Evolutionary conservation across 352 stramenopile genomes (phyloP).

Genomic region (Achlya hypogyna): DNA sequence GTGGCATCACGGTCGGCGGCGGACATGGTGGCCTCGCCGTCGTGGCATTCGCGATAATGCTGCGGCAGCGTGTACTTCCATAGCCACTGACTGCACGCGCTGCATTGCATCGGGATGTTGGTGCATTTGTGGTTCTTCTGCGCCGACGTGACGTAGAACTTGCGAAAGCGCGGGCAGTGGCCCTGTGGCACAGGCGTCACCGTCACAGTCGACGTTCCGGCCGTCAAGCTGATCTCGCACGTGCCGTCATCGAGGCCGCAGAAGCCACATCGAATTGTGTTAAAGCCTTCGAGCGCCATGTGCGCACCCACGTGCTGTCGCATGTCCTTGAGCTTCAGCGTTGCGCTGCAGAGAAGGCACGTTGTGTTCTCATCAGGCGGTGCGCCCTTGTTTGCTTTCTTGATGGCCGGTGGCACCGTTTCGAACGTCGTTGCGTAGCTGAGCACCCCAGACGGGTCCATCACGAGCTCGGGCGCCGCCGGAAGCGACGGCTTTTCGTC

Average conservation of each 20-base stretch:
- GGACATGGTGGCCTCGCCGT: background rate
- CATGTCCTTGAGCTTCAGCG: background rate
- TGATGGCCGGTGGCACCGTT: background rate
- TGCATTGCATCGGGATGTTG: background rate
- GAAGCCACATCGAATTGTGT: background rate
- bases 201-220: background rate
- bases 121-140: background rate
- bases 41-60: background rate
- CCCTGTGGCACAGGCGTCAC: background rate
- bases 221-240: background rate
- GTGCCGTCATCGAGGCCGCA: background rate
- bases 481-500: background rate
- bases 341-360: background rate
- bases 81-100: background rate
- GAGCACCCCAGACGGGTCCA: no score
- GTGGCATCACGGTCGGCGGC: background rate
- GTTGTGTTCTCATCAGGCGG: background rate
- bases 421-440: background rate
- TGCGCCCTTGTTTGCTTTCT: background rate
- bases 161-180: background rate
- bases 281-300: background rate
- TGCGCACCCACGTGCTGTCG: slow-evolving; percentile 1
- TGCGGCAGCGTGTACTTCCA: slow-evolving; percentile 7
- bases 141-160: background rate
- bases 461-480: no score